Conservation (phyloP, 129 eudicot genomes). For the Silybum marianum region DNA sequence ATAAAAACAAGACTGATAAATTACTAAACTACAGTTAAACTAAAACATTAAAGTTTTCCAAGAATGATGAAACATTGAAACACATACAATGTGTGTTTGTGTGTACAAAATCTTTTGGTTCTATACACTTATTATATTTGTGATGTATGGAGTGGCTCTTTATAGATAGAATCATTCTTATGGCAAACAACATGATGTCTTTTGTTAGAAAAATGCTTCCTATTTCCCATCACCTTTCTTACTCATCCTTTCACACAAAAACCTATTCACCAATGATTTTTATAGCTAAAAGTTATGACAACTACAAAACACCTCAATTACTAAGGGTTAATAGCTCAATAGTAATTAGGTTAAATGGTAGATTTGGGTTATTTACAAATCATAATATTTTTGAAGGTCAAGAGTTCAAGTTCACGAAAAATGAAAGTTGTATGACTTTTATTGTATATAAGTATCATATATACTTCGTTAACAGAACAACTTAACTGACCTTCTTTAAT, state of each 20-base stretch:
- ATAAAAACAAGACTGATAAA: not conserved
- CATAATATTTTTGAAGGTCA: not conserved
- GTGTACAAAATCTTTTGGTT: slow-evolving; percentile 21
- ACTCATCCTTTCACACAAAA: slow-evolving; percentile 33
- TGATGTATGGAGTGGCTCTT: slow-evolving; percentile 35
- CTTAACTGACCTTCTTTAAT: not conserved
- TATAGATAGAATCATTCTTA: slow-evolving; percentile 45
- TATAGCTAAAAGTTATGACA: slow-evolving; percentile 73
- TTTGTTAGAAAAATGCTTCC: slow-evolving; percentile 57
- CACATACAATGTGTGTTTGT: slow-evolving; percentile 25
- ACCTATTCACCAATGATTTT: slow-evolving; percentile 62
- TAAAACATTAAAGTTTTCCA: not conserved
- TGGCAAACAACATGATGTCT: slow-evolving; percentile 90
- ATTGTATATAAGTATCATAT: too few relatives aligned
- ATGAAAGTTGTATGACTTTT: not conserved
- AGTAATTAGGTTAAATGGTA: not conserved
- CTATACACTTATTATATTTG: slow-evolving; percentile 31
- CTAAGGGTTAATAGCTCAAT: slow-evolving; percentile 15
- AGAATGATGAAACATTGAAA: slow-evolving; percentile 22
- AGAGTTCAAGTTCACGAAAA: not conserved
- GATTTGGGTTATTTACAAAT: not conserved
- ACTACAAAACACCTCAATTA: slow-evolving; percentile 37
- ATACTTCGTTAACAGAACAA: slow-evolving; percentile 26
- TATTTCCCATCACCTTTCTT: slow-evolving; percentile 62
- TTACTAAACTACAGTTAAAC: not conserved